Evolutionary conservation across 2,329 filamentous ascomycete genomes (phyloP), one percentile per base, ranked within the genome.

Genomic region (Davidsoniella eucalypti): DNA sequence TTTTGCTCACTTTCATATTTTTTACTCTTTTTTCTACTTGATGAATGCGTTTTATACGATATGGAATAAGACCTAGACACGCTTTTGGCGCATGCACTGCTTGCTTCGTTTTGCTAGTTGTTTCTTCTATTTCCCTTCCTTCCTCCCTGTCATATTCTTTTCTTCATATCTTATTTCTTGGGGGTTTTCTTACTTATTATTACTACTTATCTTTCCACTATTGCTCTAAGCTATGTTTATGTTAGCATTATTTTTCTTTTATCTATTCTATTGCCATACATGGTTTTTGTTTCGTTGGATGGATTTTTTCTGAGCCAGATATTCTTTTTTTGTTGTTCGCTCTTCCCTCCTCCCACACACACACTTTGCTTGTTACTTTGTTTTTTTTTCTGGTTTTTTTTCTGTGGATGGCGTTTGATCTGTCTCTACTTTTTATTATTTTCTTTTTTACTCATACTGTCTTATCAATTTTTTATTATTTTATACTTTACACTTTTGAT

Each of bases 321-420:
- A 29, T 10, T 29, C 26, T 29, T 29, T 29, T 21, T 21, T 21
- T 21, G 18, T 21, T 21, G 18, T 21, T 21, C 18, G 18, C 18
- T n/a, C 18, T 21, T 21, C 18, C 4, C 18, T 21, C 18, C 4
- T 21, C 18, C 18, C 4, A 21, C 18, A 2, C 26, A 29, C 26
- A 7, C 26, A 29, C 10, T 44, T 50, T 49, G 44, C 49, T 47
- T 47, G 21, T 53, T 47, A 43, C 56, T 56, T 57, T 59, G 56
- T 55, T 57, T 56, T 57, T 33, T 43, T 43, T 12, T 23, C 26
- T 7, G n/a, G 2, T 21, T 21, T 21, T 4, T 21, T 21, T 21
- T 21, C 18, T 21, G 26, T 29, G 26, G 26, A 8, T 8, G 26
- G 26, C 26, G 26, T 29, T 29, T 29, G 26, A 29, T 29, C 26